These are phyloP conservation scores for Didymella exigua DNA, from an alignment of 2,329 filamentous ascomycete species.

Conservation along the genomic window DNA sequence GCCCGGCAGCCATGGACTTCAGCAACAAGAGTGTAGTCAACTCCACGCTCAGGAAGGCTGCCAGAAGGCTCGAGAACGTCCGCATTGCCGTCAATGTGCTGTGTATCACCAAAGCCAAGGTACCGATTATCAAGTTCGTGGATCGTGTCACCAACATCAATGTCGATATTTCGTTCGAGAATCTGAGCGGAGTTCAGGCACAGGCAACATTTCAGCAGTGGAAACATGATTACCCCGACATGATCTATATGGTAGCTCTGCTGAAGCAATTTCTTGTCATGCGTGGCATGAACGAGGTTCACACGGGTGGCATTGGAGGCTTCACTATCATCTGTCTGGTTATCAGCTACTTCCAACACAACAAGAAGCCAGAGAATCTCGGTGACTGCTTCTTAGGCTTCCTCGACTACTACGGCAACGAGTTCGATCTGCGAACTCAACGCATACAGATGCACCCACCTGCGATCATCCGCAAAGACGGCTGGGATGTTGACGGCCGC, in stretches of 20 bases:
- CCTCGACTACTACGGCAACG: slow-evolving; percentile 84
- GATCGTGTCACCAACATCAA: slow-evolving; percentile 78
- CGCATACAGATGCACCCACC: slow-evolving; percentile 77
- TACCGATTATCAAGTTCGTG: slow-evolving; percentile 90
- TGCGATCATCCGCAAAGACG: slow-evolving; percentile 70
- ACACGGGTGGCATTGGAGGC: slow-evolving; percentile 87
- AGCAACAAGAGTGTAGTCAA: slow-evolving; percentile 55
- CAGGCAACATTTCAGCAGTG: slow-evolving; percentile 80
- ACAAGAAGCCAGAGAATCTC: slow-evolving; percentile 62
- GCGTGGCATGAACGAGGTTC: slow-evolving; percentile 88
- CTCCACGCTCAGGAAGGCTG: slow-evolving; percentile 66
- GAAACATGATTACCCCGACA: slow-evolving; percentile 78
- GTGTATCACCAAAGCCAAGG: slow-evolving; percentile 75
- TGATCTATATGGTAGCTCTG: slow-evolving; percentile 84
- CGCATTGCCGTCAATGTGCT: slow-evolving; percentile 65
- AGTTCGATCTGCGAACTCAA: slow-evolving; percentile 71
- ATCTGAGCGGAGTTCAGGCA: slow-evolving; percentile 78
- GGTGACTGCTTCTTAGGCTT: slow-evolving; percentile 86
- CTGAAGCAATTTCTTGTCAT: slow-evolving; percentile 94
- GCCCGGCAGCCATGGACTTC: slow-evolving; percentile 44
- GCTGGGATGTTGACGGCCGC: slow-evolving; percentile 39
- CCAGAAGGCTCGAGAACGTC: slow-evolving; percentile 60
- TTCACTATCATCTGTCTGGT: slow-evolving; percentile 95
- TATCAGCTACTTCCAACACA: slow-evolving; percentile 80
- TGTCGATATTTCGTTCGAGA: slow-evolving; percentile 95